Conservation (phyloP, 148 eudicot genomes). For the Cornus florida region DNA sequence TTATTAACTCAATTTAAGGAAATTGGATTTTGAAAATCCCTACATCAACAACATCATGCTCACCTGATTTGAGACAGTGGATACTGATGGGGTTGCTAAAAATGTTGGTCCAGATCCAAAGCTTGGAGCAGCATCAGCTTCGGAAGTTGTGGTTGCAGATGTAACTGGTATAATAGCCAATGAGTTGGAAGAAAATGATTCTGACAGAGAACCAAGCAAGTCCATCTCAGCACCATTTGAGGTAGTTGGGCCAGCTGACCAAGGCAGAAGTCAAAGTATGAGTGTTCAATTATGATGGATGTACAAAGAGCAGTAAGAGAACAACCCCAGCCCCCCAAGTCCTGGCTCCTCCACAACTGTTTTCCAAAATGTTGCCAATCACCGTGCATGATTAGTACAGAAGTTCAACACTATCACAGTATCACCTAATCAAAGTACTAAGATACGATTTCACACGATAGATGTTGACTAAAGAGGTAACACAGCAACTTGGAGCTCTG, state of each 20-base stretch:
- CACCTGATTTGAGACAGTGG: slow-evolving; percentile 58
- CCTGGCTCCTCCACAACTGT: too few species aligned
- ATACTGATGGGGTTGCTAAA: slow-evolving; percentile 33
- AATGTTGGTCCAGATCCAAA: slow-evolving; percentile 41
- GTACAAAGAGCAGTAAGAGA: background rate
- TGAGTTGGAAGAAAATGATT: slow-evolving; percentile 50
- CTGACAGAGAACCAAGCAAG: slow-evolving; percentile 78
- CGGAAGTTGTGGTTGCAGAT: slow-evolving; percentile 35
- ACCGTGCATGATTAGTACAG: background rate
- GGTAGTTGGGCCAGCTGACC: slow-evolving; percentile 54
- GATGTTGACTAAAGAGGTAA: background rate
- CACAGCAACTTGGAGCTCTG: background rate
- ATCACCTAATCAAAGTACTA: background rate
- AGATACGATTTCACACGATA: background rate
- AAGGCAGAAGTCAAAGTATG: slow-evolving; percentile 1
- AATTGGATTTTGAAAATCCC: background rate
- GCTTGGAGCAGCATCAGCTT: slow-evolving; percentile 31
- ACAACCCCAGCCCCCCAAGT: background rate
- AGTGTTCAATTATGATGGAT: background rate
- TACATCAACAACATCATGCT: slow-evolving; percentile 7
- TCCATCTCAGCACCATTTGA: slow-evolving; percentile 63
- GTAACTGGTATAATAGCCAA: slow-evolving; percentile 65
- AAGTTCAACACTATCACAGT: background rate
- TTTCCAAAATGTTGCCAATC: too few species aligned
- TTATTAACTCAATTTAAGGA: background rate